Evolutionary conservation across 148 eudicot species (phyloP).

Genomic region (Spergularia bocconei): DNA sequence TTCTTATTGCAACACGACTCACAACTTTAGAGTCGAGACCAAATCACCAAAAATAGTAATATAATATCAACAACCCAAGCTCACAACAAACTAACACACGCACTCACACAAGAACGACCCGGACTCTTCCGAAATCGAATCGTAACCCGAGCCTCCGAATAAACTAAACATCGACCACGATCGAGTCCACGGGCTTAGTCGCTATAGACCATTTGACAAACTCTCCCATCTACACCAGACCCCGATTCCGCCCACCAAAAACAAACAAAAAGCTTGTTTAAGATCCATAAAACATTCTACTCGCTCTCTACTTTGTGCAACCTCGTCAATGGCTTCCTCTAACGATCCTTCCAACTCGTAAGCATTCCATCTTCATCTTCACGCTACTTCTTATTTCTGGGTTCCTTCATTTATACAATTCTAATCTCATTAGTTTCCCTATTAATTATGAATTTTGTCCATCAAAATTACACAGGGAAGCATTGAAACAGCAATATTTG

Average conservation of each 20-base stretch:
- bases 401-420: not conserved
- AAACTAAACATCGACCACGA: too few species aligned
- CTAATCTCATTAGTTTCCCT: not conserved
- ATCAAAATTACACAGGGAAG: conserved; percentile 26
- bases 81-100: too few species aligned
- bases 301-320: not conserved
- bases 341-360: conserved; percentile 47
- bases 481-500: conserved; percentile 25
- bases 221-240: not conserved
- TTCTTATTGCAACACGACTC: too few species aligned
- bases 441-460: too few species aligned
- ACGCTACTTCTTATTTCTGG: not conserved
- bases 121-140: too few species aligned
- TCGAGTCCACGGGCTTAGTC: too few species aligned
- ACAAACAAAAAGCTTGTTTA: not conserved
- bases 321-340: conserved; percentile 40
- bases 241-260: conserved; percentile 1
- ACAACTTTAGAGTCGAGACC: too few species aligned
- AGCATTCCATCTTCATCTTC: conserved; percentile 10
- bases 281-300: not conserved
- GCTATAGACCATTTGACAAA: too few species aligned
- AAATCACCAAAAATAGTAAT: too few species aligned
- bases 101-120: too few species aligned
- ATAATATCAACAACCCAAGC: too few species aligned
- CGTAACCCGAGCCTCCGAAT: too few species aligned